phyloP scores from a whole-genome alignment of 192 early-diverging fungal genomes.

The Chytriomyces hyalinus region DNA sequence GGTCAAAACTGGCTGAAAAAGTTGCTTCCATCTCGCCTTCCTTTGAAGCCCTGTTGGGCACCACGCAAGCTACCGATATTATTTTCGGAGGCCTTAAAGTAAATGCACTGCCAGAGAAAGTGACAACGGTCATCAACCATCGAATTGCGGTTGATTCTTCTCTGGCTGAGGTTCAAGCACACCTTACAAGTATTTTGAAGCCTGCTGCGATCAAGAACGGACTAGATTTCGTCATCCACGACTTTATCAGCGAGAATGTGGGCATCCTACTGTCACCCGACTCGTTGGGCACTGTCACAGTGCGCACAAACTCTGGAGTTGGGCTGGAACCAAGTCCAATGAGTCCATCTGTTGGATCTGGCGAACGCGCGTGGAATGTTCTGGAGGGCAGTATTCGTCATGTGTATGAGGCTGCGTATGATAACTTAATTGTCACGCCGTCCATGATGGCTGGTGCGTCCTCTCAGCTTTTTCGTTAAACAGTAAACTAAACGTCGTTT shows the following conservation, averaged over 20 bases:
- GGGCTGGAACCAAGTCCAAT: slow-evolving; percentile 42
- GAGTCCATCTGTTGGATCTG: slow-evolving; percentile 1
- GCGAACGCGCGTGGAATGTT: slow-evolving; percentile 25
- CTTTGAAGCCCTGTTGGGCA: slow-evolving; percentile 9
- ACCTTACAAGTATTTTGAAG: slow-evolving; percentile 10
- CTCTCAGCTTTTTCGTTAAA: no score
- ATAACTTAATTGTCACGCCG: slow-evolving; percentile 41
- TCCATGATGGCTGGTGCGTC: slow-evolving; percentile 25
- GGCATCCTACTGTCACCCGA: not conserved
- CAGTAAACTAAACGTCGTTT: no score
- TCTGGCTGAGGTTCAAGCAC: slow-evolving; percentile 2
- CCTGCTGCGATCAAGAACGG: slow-evolving; percentile 3
- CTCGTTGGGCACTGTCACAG: not conserved
- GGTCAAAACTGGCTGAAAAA: slow-evolving; percentile 17
- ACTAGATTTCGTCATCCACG: not conserved
- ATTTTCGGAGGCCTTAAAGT: slow-evolving; percentile 54
- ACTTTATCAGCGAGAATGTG: not conserved
- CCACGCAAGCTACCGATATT: slow-evolving; percentile 53
- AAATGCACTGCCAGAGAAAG: slow-evolving; percentile 48
- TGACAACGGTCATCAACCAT: slow-evolving; percentile 43
- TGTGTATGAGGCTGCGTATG: slow-evolving; percentile 3
- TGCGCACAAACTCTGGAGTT: slow-evolving; percentile 13
- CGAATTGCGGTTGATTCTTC: slow-evolving; percentile 34
- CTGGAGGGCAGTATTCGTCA: slow-evolving; percentile 38
- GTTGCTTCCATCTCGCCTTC: not conserved